Evolutionary conservation across 257 asterid genomes (phyloP), one percentile per base, ranked within the genome.

Genomic region (Avicennia marina): DNA sequence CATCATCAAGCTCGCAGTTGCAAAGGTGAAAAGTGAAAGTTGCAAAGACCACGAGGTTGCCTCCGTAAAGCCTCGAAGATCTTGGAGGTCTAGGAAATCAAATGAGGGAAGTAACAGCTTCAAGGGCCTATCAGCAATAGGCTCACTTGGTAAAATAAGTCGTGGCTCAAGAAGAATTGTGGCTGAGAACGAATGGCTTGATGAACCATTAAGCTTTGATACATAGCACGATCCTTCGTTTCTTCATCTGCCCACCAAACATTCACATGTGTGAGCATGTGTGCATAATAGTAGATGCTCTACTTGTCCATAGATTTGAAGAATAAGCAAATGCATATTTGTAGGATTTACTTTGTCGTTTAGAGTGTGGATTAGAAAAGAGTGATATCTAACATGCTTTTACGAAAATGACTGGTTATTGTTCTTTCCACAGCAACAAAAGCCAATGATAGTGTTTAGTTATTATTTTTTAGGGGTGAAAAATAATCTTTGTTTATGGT

Each of bases 101-200:
- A 73, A 77, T 10, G 94, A 74, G 77, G 89, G 86, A 26, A 81
- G 89, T 51, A 81, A 82, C 67, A 84, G 94, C 56, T 78, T 80
- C 60, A 84, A 78, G 68, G 73, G 91, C 19, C 38, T 83, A 68
- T 73, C 87, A 0, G 70, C 72, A 11, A 68, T 70, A 4, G 79
- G 85, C 34, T 77, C 91, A 5, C 73, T 84, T 16, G 73, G 86
- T 43, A 81, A 46, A 76, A 68, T 81, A 64, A 78, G 75, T 27
- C 89, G 77, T 19, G 89, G 93, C 6, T 78, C 94, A 0, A 80
- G 84, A 22, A 62, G 86, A 65, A 73, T 78, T 42, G 65, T 67
- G 12, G 64, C 70, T n/a, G 84, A 76, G 53, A 69, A 67, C 12
- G 84, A 72, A 63, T 69, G 68, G 62, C 65, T 84, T 21, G 86